These are phyloP conservation scores for Musa acuminata DNA, from an alignment of 176 grass and related monocot genomes.

Conservation along the genomic window DNA sequence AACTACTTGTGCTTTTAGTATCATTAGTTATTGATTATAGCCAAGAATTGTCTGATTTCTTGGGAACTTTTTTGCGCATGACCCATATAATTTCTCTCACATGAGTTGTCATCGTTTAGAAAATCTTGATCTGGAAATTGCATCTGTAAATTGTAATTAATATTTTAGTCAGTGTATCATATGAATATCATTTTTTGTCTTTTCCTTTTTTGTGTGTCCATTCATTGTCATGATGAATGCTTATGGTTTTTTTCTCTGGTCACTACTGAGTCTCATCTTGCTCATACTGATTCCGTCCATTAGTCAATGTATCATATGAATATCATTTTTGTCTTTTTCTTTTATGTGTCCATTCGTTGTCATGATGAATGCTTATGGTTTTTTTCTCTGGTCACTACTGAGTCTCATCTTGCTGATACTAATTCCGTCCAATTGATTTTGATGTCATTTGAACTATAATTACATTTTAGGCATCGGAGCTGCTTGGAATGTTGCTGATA, in stretches of 20 bases:
- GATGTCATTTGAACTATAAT: not conserved
- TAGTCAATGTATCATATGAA: too few species aligned
- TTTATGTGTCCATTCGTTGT: not conserved
- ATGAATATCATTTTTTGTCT: too few species aligned
- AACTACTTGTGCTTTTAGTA: not conserved
- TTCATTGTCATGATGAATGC: not conserved
- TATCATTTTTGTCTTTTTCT: too few species aligned
- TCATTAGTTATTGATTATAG: not conserved
- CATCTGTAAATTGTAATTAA: too few species aligned
- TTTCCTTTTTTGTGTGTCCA: too few species aligned
- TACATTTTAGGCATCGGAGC: constrained; percentile 60
- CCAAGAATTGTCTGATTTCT: not conserved
- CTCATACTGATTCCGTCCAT: not conserved
- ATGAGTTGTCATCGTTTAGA: not conserved
- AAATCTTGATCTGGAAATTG: not conserved
- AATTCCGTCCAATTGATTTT: not conserved
- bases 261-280: not conserved
- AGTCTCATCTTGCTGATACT: not conserved
- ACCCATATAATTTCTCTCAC: not conserved
- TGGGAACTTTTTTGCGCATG: not conserved
- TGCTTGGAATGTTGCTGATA: constrained; percentile 84
- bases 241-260: not conserved
- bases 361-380: not conserved
- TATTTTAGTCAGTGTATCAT: too few species aligned
- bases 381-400: not conserved